Evolutionary conservation across 2,329 filamentous ascomycete species (phyloP), one percentile per base, ranked within the genome.

Genomic region (Diplodia sapinea): DNA sequence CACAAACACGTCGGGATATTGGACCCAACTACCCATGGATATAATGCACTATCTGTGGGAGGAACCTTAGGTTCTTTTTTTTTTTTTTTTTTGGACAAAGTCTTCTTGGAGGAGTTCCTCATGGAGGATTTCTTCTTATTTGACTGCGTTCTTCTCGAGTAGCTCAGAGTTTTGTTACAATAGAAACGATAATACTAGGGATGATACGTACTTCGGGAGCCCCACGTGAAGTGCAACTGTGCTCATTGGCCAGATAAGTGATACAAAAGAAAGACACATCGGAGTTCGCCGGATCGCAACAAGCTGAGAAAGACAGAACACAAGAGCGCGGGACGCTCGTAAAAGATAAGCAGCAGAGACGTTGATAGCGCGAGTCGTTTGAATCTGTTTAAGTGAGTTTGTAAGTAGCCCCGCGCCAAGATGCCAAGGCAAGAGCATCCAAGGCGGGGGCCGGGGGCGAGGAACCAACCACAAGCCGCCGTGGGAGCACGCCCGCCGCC

Each of bases 221-320:
- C 12, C 17, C 11, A n/a, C 59, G 47, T 31, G 23, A 26, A 38
- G 6, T 31, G 36, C 43, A n/a, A 38, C 36, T 12, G 36, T 38
- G 9, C 3, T 38, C 36, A 38, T 38, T 38, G 3, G 36, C 36
- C 36, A 11, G 36, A 38, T 38, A 38, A 38, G 36, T 38, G 36
- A 11, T 38, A 38, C 17, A 52, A 15, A 15, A 8, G 40, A 12
- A 33, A 51, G 43, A 26, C 43, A 47, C 17, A 20, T 11, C 59
- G 59, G 59, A 63, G 43, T 51, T 63, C 43, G 59, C 59, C 59
- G 59, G 31, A 6, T 4, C 43, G 43, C 43, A 20, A 47, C 2
- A 3, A 20, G 43, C 43, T 47, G 43, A 20, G 20, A n/a, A 31
- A 36, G 36, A 11, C 9, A 31, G 17, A 55, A 7, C 15, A 47